phyloP scores from a whole-genome alignment of 495 filamentous ascomycete species.

The Podospora australis region DNA sequence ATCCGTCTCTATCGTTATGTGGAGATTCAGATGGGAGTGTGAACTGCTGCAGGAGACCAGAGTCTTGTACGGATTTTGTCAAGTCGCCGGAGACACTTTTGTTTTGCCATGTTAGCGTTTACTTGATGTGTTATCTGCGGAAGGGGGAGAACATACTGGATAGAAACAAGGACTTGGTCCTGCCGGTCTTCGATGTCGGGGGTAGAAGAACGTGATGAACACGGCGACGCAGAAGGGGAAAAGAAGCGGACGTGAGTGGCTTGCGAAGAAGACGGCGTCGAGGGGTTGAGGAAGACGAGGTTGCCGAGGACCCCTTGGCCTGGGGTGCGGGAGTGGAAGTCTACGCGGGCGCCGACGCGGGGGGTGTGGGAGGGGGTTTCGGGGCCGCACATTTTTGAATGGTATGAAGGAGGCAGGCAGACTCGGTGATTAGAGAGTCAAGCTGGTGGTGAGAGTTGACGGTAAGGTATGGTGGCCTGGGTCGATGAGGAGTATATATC shows the following conservation, averaged over 20 bases:
- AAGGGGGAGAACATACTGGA: slow-evolving; percentile 18
- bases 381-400: slow-evolving; percentile 23
- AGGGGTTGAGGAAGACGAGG: slow-evolving; percentile 27
- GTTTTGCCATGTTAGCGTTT: neutral
- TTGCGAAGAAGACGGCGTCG: slow-evolving; percentile 13
- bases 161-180: slow-evolving; percentile 21
- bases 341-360: slow-evolving; percentile 24
- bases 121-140: neutral
- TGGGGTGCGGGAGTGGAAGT: slow-evolving; percentile 16
- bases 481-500: no score
- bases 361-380: slow-evolving; percentile 20
- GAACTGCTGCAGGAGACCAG: slow-evolving; percentile 32
- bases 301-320: slow-evolving; percentile 16
- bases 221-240: neutral
- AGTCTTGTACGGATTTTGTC: slow-evolving; percentile 24
- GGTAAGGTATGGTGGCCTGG: no score
- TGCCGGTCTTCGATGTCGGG: neutral
- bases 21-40: slow-evolving; percentile 7
- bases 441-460: neutral
- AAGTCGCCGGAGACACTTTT: slow-evolving; percentile 34
- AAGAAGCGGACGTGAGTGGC: slow-evolving; percentile 28
- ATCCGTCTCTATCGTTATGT: slow-evolving; percentile 1
- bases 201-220: neutral
- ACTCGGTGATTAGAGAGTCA: no score
- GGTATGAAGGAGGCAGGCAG: no score